Evolutionary conservation across 805 yeast genomes (phyloP), one percentile per base, ranked within the genome.

Genomic region (Cyberlindnera veronae): DNA sequence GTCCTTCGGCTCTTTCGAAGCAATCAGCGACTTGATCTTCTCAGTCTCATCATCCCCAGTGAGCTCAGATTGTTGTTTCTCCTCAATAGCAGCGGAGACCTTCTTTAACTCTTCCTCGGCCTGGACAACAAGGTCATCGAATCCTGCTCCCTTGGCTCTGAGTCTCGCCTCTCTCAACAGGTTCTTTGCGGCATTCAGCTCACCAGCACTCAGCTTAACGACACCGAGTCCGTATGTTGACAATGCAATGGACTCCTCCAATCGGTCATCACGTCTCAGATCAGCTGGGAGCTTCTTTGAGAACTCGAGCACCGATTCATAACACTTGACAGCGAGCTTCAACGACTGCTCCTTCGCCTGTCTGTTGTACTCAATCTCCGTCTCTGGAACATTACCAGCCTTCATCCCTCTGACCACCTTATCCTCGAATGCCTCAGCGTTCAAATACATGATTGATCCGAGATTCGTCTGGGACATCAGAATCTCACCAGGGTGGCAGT

Each of bases 181-280:
- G 30, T 77, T 67, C 48, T 75, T 77, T 0, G 95, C 89, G 39
- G 70, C 63, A 2, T 68, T 71, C 41, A 74, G 67, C 10, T 79
- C 64, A 1, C 81, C 75, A 33, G 68, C 55, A 51, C 85, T 86
- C n/a, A 82, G 62, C 32, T 76, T 71, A 10, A 87, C 71, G 5
- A 89, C 95, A 2, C 96, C 98, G 29, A 86, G 67, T 0, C 96
- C 95, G 56, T 84, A 90, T 0, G 88, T 78, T 0, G 95, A 79
- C 57, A 90, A 68, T 0, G 95, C 93, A 30, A 84, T 78, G 1
- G 84, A 77, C 47, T 84, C 87, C 23, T 76, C 72, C 11, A 83
- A 61, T 6, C 66, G 63, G 10, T 60, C 58, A 34, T 69, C 72
- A 13, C 64, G 55, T 33, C 68, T 57, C 12, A 56, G 29, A 37